Evolutionary conservation across 106 monocot species (phyloP).

Genomic region (Dioscorea zingiberensis): DNA sequence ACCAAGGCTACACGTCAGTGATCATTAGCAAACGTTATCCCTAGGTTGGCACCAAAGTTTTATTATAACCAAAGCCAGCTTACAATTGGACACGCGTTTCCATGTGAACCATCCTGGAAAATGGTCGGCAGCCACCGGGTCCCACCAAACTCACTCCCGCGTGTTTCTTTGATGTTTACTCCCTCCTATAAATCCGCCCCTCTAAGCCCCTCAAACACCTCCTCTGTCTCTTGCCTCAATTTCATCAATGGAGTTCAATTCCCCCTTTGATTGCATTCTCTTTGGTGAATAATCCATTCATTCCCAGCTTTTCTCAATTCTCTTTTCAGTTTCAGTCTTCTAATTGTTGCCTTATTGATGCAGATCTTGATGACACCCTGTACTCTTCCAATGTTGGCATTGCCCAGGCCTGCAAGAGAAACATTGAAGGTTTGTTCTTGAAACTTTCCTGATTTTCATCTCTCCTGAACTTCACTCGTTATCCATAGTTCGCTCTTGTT

Average conservation of each 20-base stretch:
- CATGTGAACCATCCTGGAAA: no score
- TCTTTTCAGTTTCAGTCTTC: neutral
- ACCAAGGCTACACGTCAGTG: no score
- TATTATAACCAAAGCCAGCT: no score
- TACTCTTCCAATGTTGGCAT: slow-evolving; percentile 61
- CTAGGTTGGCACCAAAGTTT: no score
- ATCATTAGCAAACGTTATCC: no score
- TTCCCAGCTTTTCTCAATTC: neutral
- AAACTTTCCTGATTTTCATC: neutral
- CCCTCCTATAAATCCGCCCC: neutral
- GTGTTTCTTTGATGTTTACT: neutral
- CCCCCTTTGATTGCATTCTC: slow-evolving; percentile 79
- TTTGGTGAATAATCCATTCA: slow-evolving; percentile 32
- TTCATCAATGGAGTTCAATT: slow-evolving; percentile 1
- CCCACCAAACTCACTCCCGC: no score
- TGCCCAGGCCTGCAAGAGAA: slow-evolving; percentile 34
- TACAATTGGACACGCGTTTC: no score
- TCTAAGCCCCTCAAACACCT: neutral
- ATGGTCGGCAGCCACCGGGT: no score
- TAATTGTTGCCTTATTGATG: neutral
- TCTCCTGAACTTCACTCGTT: no score
- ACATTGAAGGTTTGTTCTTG: slow-evolving; percentile 74
- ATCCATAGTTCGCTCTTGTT: no score
- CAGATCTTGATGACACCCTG: slow-evolving; percentile 90
- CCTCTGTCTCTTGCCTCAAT: neutral